phyloP scores from a whole-genome alignment of 805 yeast genomes.

The Candida saitoana region DNA sequence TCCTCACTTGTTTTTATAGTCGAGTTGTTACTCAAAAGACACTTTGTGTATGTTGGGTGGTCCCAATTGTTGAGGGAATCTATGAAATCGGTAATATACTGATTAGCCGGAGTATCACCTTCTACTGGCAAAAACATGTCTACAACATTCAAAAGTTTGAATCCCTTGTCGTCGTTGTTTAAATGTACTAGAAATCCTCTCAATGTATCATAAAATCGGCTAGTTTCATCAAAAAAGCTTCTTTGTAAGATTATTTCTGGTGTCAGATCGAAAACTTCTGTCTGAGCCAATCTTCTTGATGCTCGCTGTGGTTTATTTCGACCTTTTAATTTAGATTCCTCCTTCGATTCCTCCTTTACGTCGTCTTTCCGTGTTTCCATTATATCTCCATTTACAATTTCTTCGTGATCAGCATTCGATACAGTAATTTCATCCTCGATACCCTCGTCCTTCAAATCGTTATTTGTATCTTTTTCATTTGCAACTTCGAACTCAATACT shows the following conservation, averaged over 20 bases:
- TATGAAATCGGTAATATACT: slow-evolving; percentile 21
- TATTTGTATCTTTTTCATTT: slow-evolving; percentile 15
- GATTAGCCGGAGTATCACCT: slow-evolving; percentile 3
- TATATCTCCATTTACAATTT: slow-evolving; percentile 4
- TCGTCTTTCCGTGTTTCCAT: not conserved
- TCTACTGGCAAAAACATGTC: slow-evolving; percentile 12
- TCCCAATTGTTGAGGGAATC: slow-evolving; percentile 27
- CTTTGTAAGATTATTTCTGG: slow-evolving; percentile 20
- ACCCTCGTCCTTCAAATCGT: slow-evolving; percentile 4
- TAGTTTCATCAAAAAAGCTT: slow-evolving; percentile 25
- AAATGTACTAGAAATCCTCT: slow-evolving; percentile 12
- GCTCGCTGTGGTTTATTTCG: slow-evolving; percentile 32
- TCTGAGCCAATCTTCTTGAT: slow-evolving; percentile 29
- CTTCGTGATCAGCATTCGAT: slow-evolving; percentile 23
- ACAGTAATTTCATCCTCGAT: slow-evolving; percentile 15
- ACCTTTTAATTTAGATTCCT: slow-evolving; percentile 12
- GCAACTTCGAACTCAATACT: not conserved
- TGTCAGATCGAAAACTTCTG: slow-evolving; percentile 14
- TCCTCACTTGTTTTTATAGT: slow-evolving; percentile 16
- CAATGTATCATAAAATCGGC: slow-evolving; percentile 19
- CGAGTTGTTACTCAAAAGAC: slow-evolving; percentile 14
- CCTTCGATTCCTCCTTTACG: not conserved
- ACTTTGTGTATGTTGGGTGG: slow-evolving; percentile 10
- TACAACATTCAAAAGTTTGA: slow-evolving; percentile 8
- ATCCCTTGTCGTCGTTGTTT: not conserved